Conservation (phyloP, 495 filamentous ascomycete species). For the Schizothecium vesticola region DNA sequence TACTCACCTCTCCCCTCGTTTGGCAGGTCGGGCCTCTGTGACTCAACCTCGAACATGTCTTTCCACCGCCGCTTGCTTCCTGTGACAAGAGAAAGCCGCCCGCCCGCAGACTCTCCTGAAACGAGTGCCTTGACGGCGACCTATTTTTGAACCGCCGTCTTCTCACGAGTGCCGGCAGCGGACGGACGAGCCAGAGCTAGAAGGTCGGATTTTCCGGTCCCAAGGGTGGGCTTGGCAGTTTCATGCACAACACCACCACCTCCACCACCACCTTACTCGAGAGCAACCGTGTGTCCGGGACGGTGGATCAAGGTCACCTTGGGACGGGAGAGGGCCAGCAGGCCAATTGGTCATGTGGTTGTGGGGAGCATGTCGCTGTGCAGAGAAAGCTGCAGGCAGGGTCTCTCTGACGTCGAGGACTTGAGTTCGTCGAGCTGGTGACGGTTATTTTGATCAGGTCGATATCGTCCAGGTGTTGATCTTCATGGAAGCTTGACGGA, state of each 20-base stretch:
- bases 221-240: neutral
- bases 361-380: neutral
- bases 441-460: neutral
- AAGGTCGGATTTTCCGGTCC: neutral
- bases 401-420: neutral
- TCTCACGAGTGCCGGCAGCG: neutral
- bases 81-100: neutral
- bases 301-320: neutral
- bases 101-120: slow-evolving; percentile 7
- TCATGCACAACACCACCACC: neutral
- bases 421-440: neutral
- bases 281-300: neutral
- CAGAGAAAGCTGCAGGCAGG: neutral
- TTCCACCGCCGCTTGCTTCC: neutral
- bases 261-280: neutral
- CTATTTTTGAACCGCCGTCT: neutral
- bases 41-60: neutral
- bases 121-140: neutral
- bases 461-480: neutral
- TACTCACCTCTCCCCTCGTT: neutral
- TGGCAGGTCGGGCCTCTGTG: neutral
- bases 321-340: neutral
- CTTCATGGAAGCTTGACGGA: neutral
- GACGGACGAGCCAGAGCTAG: neutral
- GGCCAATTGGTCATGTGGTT: neutral